Conservation (phyloP, 768 basidiomycete genomes). For the Boletus patriciae region DNA sequence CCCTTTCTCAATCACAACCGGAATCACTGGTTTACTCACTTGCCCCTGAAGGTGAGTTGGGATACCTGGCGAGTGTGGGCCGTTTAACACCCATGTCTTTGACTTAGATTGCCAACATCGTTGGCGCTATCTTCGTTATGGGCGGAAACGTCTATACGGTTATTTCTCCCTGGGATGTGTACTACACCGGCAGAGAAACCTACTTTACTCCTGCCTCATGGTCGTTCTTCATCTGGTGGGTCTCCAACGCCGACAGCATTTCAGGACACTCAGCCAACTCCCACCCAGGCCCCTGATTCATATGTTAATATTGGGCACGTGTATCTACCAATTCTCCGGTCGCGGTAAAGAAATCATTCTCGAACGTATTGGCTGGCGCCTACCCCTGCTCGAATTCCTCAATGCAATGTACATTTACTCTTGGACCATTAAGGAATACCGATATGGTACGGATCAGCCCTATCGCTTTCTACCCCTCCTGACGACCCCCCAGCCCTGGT, state of each 20-base stretch:
- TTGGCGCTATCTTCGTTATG: conserved; percentile 55
- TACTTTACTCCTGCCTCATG: conserved; percentile 68
- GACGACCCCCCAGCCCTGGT: conserved; percentile 32
- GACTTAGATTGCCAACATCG: conserved; percentile 50
- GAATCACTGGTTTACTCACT: conserved; percentile 46
- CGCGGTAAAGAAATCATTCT: conserved; percentile 57
- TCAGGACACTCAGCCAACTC: background rate
- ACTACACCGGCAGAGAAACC: conserved; percentile 53
- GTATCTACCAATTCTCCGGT: conserved; percentile 60
- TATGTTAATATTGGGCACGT: conserved; percentile 61
- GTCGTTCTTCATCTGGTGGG: conserved; percentile 62
- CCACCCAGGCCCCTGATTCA: conserved; percentile 56
- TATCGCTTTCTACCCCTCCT: background rate
- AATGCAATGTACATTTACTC: conserved; percentile 66
- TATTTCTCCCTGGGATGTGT: conserved; percentile 51
- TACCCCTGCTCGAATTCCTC: conserved; percentile 61
- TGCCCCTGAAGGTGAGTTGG: conserved; percentile 53
- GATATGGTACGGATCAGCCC: conserved; percentile 33
- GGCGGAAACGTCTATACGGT: conserved; percentile 63
- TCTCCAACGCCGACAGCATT: background rate
- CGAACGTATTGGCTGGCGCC: conserved; percentile 65
- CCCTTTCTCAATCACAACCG: conserved; percentile 23
- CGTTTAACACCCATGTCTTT: conserved; percentile 6
- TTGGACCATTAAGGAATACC: conserved; percentile 54
- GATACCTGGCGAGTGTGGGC: background rate